Evolutionary conservation across 2,329 filamentous ascomycete species (phyloP), one percentile per base, ranked within the genome.

Genomic region (Paraphaeosphaeria minitans): DNA sequence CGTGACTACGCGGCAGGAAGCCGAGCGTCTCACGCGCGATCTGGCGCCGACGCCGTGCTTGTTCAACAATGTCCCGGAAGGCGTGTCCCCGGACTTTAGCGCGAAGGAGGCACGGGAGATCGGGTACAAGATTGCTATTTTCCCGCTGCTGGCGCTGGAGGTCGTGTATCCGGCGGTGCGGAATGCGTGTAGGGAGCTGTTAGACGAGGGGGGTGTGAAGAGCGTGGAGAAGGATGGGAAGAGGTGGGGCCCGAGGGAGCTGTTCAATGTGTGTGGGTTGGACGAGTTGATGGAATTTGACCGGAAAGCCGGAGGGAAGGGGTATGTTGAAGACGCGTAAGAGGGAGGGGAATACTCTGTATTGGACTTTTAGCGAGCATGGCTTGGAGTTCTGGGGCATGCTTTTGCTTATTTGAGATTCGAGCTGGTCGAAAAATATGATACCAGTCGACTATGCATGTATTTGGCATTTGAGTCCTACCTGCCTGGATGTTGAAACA

Each of bases 111-210:
- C 85, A 8, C 78, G 78, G 59, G 76, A 82, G 42, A 78, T 87
- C 65, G 86, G 86, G 0, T 88, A 84, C 72, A 79, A 80, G 58
- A 79, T 88, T 57, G 83, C 86, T 48, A 88, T 88, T 56, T 85
- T 84, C 66, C 84, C 84, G 4, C 62, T 60, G 7, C 27, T 74
- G 49, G 68, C 63, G 0, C 63, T 74, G 4, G 72, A 74, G 58
- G 66, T 71, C 31, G 72, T 75, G 24, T 75, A 75, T 59, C 71
- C 71, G 0, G 72, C 69, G 2, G 71, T 76, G 1, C 64, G 64
- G 56, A 70, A 60, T 48, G 73, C 72, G 16, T 59, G 72, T 12
- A 64, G 61, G 56, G 65, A 74, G 59, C 59, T 76, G 59, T 67
- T 71, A 54, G 62, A 63, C 2, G 55, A 51, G 12, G 74, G 74